Evolutionary conservation across 305 asterid species (phyloP).

Genomic region (Fraxinus xanthoxyloides): DNA sequence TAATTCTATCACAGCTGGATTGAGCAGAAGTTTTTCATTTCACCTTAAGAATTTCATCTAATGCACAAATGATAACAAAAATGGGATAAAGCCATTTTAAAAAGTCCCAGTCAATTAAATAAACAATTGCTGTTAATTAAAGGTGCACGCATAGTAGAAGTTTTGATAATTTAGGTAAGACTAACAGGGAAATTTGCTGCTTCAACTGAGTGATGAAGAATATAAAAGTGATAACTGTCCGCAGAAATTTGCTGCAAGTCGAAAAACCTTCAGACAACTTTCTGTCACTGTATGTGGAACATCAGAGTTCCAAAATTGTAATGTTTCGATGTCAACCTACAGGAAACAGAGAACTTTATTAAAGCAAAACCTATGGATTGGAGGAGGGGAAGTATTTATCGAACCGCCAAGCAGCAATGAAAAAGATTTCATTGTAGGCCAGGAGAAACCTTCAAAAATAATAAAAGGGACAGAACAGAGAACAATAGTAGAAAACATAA

Average conservation of each 20-base stretch:
- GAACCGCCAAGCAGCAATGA: background rate
- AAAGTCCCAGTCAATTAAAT: background rate
- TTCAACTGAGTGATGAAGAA: slow-evolving; percentile 11
- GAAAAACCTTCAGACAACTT: background rate
- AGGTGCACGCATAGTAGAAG: background rate
- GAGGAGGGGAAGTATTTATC: background rate
- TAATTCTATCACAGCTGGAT: background rate
- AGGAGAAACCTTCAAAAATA: background rate
- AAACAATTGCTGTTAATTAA: background rate
- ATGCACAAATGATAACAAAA: background rate
- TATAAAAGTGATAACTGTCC: background rate
- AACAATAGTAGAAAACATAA: background rate
- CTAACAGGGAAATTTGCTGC: slow-evolving; percentile 1
- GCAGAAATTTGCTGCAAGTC: background rate
- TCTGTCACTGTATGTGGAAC: background rate
- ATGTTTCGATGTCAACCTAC: slow-evolving; percentile 1
- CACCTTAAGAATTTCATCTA: background rate
- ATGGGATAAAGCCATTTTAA: background rate
- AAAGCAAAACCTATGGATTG: slow-evolving; percentile 4
- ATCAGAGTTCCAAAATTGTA: background rate
- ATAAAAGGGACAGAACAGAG: background rate
- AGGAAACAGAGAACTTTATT: slow-evolving; percentile 1
- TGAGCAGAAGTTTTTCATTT: background rate
- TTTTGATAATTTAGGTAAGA: background rate
- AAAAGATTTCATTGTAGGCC: background rate